Base-by-base conservation (phyloP, 1,284 basidiomycete species). In the Lentinus polychrous region DNA sequence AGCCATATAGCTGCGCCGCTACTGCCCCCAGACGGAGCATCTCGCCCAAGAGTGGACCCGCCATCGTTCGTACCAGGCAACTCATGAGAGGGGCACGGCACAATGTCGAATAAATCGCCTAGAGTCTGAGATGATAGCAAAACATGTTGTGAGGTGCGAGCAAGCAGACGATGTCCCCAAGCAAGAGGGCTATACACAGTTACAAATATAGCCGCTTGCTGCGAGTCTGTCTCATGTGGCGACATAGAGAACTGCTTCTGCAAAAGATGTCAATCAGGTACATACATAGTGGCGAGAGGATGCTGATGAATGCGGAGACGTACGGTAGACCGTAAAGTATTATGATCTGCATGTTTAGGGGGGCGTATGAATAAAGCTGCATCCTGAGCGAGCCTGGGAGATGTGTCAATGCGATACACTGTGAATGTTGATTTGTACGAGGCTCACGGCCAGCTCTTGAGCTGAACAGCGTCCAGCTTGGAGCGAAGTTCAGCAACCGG, bases 81-180 rank as follows among this genome's bases (percentile, higher is more conserved):
- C 42, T 79, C 76, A 46, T 78, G 79, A 2, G 79, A 81, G 8
- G 70, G 59, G 57, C 88, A 91, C 11, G 80, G 77, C 23, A 91
- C 75, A n/a, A 66, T 63, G 4, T 73, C 66, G 48, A 74, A 74
- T 8, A 91, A 60, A 53, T 88, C 81, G n/a, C 71, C 74, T 1
- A 91, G 72, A 0, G 78, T 85, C 55, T 90, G 83, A 0, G 78
- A 81, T n/a, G 84, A 80, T 8, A 84, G 60, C 5, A 86, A 59
- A 12, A 73, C 74, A 58, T 88, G 84, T 55, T 83, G 81, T 14
- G 86, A 88, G 48, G 73, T 67, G 24, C 83, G 79, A 38, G 70
- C 69, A n/a, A 83, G 64, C 44, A 76, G 72, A 45, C 75, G 76
- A 45, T 74, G 74, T n/a, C 74, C 70, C 79, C 82, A 86, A 10